phyloP scores from a whole-genome alignment of 2,329 filamentous ascomycete species.

The Colletotrichum gigasporum region DNA sequence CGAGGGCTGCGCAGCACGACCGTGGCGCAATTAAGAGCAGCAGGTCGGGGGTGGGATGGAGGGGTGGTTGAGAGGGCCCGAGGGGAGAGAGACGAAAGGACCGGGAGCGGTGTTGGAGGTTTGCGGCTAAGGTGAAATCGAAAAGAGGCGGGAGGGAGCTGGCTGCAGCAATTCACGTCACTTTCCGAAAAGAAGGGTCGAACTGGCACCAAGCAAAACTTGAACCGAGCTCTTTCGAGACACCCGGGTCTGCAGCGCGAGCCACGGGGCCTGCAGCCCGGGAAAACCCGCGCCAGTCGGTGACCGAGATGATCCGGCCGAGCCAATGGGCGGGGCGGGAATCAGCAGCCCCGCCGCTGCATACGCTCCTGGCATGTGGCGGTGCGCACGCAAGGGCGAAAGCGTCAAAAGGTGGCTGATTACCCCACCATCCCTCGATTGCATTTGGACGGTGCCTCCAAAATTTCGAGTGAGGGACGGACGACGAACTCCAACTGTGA shows the following conservation, averaged over 20 bases:
- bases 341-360: conserved; percentile 4
- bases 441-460: conserved; percentile 20
- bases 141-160: conserved; percentile 16
- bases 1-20: conserved; percentile 18
- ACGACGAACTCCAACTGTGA: neutral
- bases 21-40: conserved; percentile 10
- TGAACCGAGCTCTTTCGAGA: conserved; percentile 33
- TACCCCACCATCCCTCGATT: conserved; percentile 24
- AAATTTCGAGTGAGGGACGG: conserved; percentile 22
- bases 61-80: conserved; percentile 4
- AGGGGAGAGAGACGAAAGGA: neutral
- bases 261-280: conserved; percentile 29
- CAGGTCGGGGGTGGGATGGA: neutral
- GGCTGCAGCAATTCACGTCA: conserved; percentile 32
- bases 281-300: conserved; percentile 33
- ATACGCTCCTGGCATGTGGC: conserved; percentile 5
- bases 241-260: conserved; percentile 31
- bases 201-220: conserved; percentile 30
- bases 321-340: conserved; percentile 5
- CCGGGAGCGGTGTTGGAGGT: neutral
- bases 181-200: conserved; percentile 33
- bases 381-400: no score
- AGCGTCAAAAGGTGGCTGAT: no score
- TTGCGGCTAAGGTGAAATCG: conserved; percentile 12
- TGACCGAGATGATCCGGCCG: neutral